phyloP scores from a whole-genome alignment of 179 eudicot species.

The Carnegiea gigantea region DNA sequence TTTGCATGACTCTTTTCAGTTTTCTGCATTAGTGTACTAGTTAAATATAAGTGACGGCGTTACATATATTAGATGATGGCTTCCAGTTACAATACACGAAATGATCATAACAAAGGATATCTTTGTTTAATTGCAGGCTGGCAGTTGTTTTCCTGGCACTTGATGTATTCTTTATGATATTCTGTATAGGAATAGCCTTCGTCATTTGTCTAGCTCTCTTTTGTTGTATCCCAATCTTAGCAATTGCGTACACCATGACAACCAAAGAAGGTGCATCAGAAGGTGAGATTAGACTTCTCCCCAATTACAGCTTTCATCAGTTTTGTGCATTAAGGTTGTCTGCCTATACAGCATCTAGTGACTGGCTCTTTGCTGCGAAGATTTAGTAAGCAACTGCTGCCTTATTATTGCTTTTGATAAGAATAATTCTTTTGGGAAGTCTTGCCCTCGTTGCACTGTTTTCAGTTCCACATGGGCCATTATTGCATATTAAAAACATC shows the following conservation, averaged over 20 bases:
- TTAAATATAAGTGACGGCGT: background rate
- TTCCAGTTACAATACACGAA: background rate
- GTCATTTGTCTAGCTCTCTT: constrained; percentile 53
- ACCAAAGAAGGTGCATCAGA: constrained; percentile 70
- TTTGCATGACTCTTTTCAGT: too few species aligned
- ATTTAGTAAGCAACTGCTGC: constrained; percentile 51
- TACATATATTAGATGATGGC: background rate
- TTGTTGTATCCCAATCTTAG: constrained; percentile 57
- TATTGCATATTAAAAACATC: background rate
- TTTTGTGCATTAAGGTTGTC: constrained; percentile 23
- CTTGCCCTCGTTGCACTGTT: background rate
- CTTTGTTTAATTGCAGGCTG: constrained; percentile 50
- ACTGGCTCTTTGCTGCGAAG: constrained; percentile 30
- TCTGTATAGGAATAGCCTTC: constrained; percentile 60
- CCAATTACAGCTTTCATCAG: constrained; percentile 46
- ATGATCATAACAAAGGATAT: constrained; percentile 2
- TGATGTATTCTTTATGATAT: constrained; percentile 67
- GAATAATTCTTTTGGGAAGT: background rate
- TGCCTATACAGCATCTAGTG: constrained; percentile 17
- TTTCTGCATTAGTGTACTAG: too few species aligned
- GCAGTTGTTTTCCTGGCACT: constrained; percentile 69
- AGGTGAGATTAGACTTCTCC: constrained; percentile 62
- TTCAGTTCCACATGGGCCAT: background rate
- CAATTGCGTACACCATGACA: constrained; percentile 63
- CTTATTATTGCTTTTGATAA: background rate